Evolutionary conservation across 2,329 filamentous ascomycete species (phyloP).

Genomic region (Rutstroemia sp.): DNA sequence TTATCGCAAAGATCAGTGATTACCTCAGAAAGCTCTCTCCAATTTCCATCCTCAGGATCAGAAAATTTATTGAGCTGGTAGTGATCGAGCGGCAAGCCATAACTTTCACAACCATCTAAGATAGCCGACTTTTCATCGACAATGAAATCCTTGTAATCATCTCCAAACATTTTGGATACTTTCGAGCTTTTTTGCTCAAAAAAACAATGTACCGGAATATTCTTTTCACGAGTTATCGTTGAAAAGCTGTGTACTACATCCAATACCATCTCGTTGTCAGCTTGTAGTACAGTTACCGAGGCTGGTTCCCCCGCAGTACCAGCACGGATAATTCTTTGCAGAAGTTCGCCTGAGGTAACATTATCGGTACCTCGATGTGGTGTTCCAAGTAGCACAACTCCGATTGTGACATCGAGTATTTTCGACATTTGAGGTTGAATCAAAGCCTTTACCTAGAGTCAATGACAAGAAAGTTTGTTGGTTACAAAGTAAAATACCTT

Average conservation of each 20-base stretch:
- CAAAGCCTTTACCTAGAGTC: neutral
- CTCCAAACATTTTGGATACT: too few species aligned
- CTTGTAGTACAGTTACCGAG: neutral
- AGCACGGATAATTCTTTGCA: neutral
- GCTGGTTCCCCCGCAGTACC: neutral
- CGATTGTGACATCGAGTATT: slow-evolving; percentile 1
- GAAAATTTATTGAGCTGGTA: too few species aligned
- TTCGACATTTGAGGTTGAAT: slow-evolving; percentile 1
- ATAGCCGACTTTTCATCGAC: too few species aligned
- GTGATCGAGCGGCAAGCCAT: too few species aligned
- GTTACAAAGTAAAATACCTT: neutral
- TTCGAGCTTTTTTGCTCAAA: too few species aligned
- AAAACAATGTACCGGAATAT: neutral
- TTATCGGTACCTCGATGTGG: neutral
- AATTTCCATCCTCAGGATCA: too few species aligned
- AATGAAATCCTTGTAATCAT: too few species aligned
- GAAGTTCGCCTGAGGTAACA: neutral
- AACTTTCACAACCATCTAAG: too few species aligned
- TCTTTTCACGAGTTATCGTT: neutral
- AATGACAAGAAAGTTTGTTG: neutral
- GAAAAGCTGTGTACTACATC: neutral
- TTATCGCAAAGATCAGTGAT: too few species aligned
- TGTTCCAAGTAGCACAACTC: neutral
- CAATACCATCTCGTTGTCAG: neutral
- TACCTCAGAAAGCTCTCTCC: too few species aligned